A percentile compares a stretch with the other conserved stretches of the same genome.
Conservation (phyloP, 441 rosid species). For the Francoa sonchifolia region DNA sequence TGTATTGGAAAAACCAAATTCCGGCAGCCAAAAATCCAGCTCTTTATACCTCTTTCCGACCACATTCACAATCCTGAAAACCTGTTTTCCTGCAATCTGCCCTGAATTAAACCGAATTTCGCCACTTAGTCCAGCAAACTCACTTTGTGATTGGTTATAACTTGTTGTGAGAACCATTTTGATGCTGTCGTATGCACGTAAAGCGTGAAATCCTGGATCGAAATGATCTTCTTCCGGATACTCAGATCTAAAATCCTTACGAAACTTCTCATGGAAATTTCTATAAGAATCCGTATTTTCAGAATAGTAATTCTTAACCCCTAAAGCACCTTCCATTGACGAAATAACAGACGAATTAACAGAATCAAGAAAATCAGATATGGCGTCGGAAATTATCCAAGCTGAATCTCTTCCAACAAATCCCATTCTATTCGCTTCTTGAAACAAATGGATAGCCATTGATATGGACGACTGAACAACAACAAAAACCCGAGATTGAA, state of each 20-base stretch:
- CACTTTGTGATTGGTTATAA: slow-evolving; percentile 2
- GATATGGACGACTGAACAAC: slow-evolving; percentile 32
- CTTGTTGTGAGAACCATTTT: slow-evolving; percentile 5
- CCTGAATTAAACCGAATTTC: slow-evolving; percentile 14
- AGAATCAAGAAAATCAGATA: slow-evolving; percentile 26
- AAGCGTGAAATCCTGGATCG: slow-evolving; percentile 20
- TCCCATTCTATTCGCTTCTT: slow-evolving; percentile 26
- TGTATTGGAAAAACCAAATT: background rate
- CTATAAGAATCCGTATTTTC: slow-evolving; percentile 9
- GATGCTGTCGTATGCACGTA: slow-evolving; percentile 24
- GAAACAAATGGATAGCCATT: slow-evolving; percentile 24
- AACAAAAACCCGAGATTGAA: slow-evolving; percentile 29
- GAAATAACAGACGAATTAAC: slow-evolving; percentile 23
- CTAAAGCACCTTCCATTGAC: slow-evolving; percentile 36
- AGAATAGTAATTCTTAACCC: slow-evolving; percentile 21
- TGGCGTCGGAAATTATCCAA: slow-evolving; percentile 31
- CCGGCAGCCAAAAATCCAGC: slow-evolving; percentile 17
- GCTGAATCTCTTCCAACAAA: slow-evolving; percentile 23
- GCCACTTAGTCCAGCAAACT: slow-evolving; percentile 24
- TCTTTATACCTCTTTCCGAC: slow-evolving; percentile 20
- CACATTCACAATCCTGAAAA: slow-evolving; percentile 17
- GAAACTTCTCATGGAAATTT: slow-evolving; percentile 18
- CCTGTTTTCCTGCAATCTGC: background rate
- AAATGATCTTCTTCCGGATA: slow-evolving; percentile 13
- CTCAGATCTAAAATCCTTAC: slow-evolving; percentile 6